phyloP scores from a whole-genome alignment of 2,329 filamentous ascomycete genomes.

The Fusarium veterinarium region DNA sequence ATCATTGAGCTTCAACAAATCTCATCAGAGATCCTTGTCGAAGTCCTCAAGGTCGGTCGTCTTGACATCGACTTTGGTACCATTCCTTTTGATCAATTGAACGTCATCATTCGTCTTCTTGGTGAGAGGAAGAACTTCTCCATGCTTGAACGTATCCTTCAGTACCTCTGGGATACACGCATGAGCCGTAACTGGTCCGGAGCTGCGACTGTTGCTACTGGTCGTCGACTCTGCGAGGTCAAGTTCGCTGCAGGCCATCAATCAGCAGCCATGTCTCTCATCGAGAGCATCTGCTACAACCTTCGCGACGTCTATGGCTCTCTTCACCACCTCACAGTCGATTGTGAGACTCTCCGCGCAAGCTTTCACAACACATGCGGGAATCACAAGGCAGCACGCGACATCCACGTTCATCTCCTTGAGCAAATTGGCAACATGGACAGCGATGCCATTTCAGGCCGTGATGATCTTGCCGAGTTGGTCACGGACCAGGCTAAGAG shows the following conservation, averaged over 20 bases:
- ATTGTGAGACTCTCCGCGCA: not conserved
- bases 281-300: conserved; percentile 1
- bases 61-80: not conserved
- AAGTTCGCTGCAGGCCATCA: not conserved
- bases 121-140: conserved; percentile 7
- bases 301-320: not conserved
- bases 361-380: conserved; percentile 8
- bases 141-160: not conserved
- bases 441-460: not conserved
- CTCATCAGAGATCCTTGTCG: conserved; percentile 3
- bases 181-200: conserved; percentile 2
- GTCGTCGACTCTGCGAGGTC: not conserved
- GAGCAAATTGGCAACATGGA: not conserved
- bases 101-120: not conserved
- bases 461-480: not conserved
- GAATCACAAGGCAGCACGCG: not conserved
- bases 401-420: not conserved
- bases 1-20: not conserved
- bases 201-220: not conserved
- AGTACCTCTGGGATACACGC: conserved; percentile 10
- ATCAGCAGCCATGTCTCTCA: not conserved
- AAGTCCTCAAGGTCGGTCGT: not conserved
- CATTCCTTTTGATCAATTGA: not conserved
- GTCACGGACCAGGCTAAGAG: conserved; percentile 1
- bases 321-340: not conserved